Base-by-base conservation (phyloP, 352 stramenopile genomes). In the Globisporangium abappressorium region DNA sequence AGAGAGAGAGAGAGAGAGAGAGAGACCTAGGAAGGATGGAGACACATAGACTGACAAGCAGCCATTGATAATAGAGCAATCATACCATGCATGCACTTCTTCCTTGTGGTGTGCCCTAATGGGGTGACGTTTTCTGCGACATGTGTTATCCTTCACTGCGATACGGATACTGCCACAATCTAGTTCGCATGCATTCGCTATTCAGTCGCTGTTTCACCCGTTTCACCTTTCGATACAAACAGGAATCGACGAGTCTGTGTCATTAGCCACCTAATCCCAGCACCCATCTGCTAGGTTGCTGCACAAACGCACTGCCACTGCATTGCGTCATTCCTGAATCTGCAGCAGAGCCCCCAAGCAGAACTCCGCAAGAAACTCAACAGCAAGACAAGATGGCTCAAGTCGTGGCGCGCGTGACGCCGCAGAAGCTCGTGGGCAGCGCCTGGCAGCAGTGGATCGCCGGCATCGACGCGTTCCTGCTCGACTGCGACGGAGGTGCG, bases 401-500 rank as follows among this genome's bases (percentile, higher is more conserved):
- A 18, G 12, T 41, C n/a, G 64, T 76, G 33, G 62, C 69, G 26
- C 67, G 68, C 41, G 75, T 71, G 58, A 60, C 77, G 5, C 69
- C 78, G 15, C 69, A 86, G 68, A 70, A 72, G 41, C 70, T 89
- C 56, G 75, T 69, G 28, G 54, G 68, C 60, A 69, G 70, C 64
- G 72, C 71, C 15, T 90, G 79, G 75, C 72, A 74, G 69, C 77
- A 81, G 66, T 94, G 84, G 84, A 80, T 92, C 55, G 58, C 80
- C 36, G 69, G 75, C 14, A 66, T 92, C 26, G 85, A 94, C 68
- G 77, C 82, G 34, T 92, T 94, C 70, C 77, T 94, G 24, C 85
- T 94, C 41, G 87, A 95, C 73, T 95, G 87, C 69, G 87, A 95
- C 74, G 87, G 87, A 68, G 86, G 86, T 93, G 57, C 43, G 69